Percentiles rank a stretch among this genome's conserved stretches.
phyloP scores from a whole-genome alignment of 495 filamentous ascomycete species.

The Penicillium angulare region DNA sequence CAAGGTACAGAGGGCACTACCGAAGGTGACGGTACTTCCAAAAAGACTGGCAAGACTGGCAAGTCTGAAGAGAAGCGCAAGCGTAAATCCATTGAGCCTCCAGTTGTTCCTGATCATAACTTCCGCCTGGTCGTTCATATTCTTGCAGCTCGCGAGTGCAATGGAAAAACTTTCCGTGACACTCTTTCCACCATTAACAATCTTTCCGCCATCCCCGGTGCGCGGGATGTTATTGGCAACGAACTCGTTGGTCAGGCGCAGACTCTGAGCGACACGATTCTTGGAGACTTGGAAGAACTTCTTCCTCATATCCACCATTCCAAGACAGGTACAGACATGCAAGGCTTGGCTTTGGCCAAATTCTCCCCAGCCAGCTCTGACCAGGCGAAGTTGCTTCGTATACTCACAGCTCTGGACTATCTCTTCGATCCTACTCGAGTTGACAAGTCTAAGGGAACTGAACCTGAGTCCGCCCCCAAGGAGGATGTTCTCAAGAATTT shows the following conservation, averaged over 20 bases:
- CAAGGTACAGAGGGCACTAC: constrained; percentile 24
- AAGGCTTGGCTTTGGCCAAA: constrained; percentile 88
- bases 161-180: constrained; percentile 93
- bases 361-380: constrained; percentile 95
- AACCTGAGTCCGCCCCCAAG: constrained; percentile 53
- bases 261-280: constrained; percentile 75
- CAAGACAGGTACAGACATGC: constrained; percentile 85
- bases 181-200: constrained; percentile 98
- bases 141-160: constrained; percentile 92
- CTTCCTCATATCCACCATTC: constrained; percentile 83
- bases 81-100: constrained; percentile 73
- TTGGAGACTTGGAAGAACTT: constrained; percentile 82
- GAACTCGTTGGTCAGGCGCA: constrained; percentile 88
- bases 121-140: constrained; percentile 93
- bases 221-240: constrained; percentile 84
- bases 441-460: constrained; percentile 53
- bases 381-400: constrained; percentile 88
- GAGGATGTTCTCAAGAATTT: constrained; percentile 82
- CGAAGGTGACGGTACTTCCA: constrained; percentile 23
- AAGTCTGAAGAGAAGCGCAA: constrained; percentile 61
- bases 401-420: constrained; percentile 94
- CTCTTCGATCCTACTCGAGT: constrained; percentile 75
- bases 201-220: constrained; percentile 86
- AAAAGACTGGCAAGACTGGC: constrained; percentile 38
- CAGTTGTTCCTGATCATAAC: constrained; percentile 85